Base-by-base conservation (phyloP, 805 yeast species). In the Yamadazyma laniorum region DNA sequence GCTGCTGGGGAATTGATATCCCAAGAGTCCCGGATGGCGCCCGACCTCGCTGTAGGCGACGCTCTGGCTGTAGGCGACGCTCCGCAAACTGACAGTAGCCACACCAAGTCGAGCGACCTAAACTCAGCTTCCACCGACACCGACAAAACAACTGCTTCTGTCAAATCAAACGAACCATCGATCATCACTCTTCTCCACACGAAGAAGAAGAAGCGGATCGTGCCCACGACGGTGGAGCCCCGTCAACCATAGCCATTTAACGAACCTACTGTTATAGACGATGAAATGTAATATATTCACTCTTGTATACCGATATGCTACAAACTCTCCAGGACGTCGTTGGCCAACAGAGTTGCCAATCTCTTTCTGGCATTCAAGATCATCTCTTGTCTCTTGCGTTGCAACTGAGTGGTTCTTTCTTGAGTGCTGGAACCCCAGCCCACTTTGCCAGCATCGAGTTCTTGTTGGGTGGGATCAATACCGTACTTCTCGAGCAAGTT, bases 301-400 rank as follows among this genome's bases (percentile, higher is more conserved):
- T 21, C 23, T 9, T 21, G 23, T 21, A 6, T 21, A 21, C 23
- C 9, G 23, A 21, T 9, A 21, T 21, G 9, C 23, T 21, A 21
- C 23, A 21, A 21, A 21, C 9, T 6, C 23, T 21, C 23, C 9
- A 7, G 9, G 9, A 21, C 6, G 23, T 21, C 23, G 40, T 61
- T 61, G 22, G 50, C 44, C 45, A 65, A 54, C 37, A 59, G 65
- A 21, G 55, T 39, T 28, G 62, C 76, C 57, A 87, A 64, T 54
- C 82, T 73, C 43, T 53, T 58, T 42, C 74, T 55, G 2, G 74
- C 74, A 19, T 55, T 56, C 28, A 65, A 48, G 25, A 69, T 67
- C 74, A 69, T 68, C 22, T 66, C 65, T 43, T 63, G 62, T 35
- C 65, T 55, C 44, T 61, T 65, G 42, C 59, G 52, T 15, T 42